These are phyloP conservation scores for Zygosaccharomyces bailii DNA, from an alignment of 805 yeast species.

Conservation along the genomic window DNA sequence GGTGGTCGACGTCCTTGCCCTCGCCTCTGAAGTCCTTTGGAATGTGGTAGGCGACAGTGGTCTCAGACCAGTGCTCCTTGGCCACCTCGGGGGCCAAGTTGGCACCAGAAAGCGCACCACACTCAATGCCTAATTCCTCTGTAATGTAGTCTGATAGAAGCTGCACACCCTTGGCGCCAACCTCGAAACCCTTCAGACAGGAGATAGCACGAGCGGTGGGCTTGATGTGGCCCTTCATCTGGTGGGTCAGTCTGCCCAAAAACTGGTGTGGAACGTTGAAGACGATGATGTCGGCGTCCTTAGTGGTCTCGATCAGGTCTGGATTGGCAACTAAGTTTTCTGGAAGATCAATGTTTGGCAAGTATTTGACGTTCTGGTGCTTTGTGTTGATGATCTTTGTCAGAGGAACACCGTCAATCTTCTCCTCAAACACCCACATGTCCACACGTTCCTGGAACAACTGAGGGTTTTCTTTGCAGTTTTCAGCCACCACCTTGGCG, in stretches of 20 bases:
- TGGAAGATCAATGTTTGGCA: conserved; percentile 87
- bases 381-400: conserved; percentile 86
- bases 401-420: conserved; percentile 68
- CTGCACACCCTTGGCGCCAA: conserved; percentile 78
- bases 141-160: conserved; percentile 76
- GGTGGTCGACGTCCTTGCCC: conserved; percentile 57
- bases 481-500: conserved; percentile 92
- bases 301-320: conserved; percentile 67
- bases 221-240: conserved; percentile 71
- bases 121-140: conserved; percentile 76
- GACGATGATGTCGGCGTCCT: conserved; percentile 79
- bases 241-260: conserved; percentile 68
- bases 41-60: conserved; percentile 85
- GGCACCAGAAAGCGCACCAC: conserved; percentile 97
- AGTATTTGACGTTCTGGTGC: conserved; percentile 92
- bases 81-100: conserved; percentile 98
- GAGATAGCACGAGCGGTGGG: conserved; percentile 82
- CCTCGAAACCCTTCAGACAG: conserved; percentile 93
- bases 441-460: conserved; percentile 71
- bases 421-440: conserved; percentile 97
- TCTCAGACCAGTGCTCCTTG: conserved; percentile 92
- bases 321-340: conserved; percentile 86
- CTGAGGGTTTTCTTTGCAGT: conserved; percentile 65
- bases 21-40: conserved; percentile 57
- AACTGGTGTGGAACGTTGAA: conserved; percentile 98